Percentiles rank a stretch among this genome's conserved stretches.
Conservation (phyloP, 805 yeast species). For the Pichia pseudocactophila region DNA sequence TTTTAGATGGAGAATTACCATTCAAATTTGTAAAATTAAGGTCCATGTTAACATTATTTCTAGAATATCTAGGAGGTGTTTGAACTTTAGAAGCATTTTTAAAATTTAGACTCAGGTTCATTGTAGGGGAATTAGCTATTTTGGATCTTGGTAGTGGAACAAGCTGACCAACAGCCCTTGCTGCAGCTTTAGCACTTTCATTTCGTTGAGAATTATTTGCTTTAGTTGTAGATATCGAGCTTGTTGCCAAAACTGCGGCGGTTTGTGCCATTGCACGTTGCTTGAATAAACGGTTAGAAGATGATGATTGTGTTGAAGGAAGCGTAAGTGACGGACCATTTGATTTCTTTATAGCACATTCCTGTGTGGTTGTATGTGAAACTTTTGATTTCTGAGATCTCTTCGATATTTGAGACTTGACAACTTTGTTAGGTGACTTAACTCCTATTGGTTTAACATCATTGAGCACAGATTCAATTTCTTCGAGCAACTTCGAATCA, state of each 20-base stretch:
- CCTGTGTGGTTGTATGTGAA: background rate
- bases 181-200: constrained; percentile 9
- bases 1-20: too few species aligned
- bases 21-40: too few species aligned
- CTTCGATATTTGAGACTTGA: too few species aligned
- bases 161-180: constrained; percentile 5
- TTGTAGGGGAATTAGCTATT: background rate
- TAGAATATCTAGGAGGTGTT: too few species aligned
- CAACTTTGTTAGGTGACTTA: too few species aligned
- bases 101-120: background rate
- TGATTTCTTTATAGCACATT: constrained; percentile 4
- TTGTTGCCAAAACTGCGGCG: constrained; percentile 7
- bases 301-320: constrained; percentile 1
- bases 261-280: constrained; percentile 7
- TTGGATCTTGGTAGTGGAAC: too few species aligned
- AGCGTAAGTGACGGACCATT: background rate
- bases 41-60: too few species aligned
- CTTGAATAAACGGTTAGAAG: constrained; percentile 3
- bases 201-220: background rate
- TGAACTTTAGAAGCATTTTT: background rate
- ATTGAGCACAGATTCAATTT: background rate
- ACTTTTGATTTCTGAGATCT: background rate
- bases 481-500: background rate
- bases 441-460: background rate
- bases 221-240: background rate